Evolutionary conservation across 306 rosid genomes (phyloP).

Genomic region (Boehmeria nivea): DNA sequence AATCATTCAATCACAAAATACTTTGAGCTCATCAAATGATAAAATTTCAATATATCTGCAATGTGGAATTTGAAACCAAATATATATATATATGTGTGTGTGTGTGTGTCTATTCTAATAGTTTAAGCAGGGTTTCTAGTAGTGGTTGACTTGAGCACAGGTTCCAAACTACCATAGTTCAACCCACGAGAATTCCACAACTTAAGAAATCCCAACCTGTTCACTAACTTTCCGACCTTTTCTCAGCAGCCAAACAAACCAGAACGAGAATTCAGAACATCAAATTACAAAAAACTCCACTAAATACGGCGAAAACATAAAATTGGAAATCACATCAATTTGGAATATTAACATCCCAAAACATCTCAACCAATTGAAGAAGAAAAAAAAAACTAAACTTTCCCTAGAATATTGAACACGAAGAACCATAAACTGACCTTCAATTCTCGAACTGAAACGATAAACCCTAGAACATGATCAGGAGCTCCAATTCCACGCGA

Average conservation of each 20-base stretch:
- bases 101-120: not conserved
- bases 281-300: not conserved
- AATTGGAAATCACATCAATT: not conserved
- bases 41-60: not conserved
- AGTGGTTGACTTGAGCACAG: conserved; percentile 2
- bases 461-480: conserved; percentile 28
- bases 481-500: conserved; percentile 17
- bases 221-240: not conserved
- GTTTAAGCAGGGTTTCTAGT: not conserved
- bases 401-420: not conserved
- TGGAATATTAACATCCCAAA: not conserved
- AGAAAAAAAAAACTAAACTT: not conserved
- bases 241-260: conserved; percentile 16
- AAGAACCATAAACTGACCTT: not conserved
- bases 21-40: not conserved
- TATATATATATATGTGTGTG: not conserved
- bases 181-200: not conserved
- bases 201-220: no score
- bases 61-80: not conserved
- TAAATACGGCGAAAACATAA: not conserved
- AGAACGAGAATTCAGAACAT: not conserved
- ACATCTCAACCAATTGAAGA: not conserved
- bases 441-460: conserved; percentile 4
- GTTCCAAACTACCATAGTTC: not conserved
- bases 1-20: not conserved